A percentile compares a stretch with the other conserved stretches of the same genome.
phyloP scores from a whole-genome alignment of 495 filamentous ascomycete species.

The Achaetomiella virescens region DNA sequence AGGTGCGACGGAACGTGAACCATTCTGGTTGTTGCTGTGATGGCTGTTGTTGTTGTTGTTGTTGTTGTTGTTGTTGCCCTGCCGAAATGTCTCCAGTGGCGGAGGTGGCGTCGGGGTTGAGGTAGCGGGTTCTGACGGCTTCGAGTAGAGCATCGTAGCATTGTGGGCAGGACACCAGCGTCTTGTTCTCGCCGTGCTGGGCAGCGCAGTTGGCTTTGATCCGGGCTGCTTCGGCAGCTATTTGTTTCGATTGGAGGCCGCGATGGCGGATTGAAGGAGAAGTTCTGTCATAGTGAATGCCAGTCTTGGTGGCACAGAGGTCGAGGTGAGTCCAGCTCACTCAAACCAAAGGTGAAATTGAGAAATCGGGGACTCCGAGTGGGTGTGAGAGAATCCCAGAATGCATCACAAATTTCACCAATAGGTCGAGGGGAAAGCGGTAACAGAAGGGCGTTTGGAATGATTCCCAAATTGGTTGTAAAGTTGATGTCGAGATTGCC shows the following conservation, averaged over 20 bases:
- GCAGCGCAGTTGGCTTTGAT: slow-evolving; percentile 21
- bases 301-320: background rate
- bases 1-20: slow-evolving; percentile 35
- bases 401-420: too few species aligned
- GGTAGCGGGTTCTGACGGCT: slow-evolving; percentile 31
- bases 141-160: slow-evolving; percentile 37
- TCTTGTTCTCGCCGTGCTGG: slow-evolving; percentile 17
- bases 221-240: slow-evolving; percentile 11
- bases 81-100: background rate
- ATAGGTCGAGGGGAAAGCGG: too few species aligned
- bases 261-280: slow-evolving; percentile 22
- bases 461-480: too few species aligned
- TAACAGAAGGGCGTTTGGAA: too few species aligned
- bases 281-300: slow-evolving; percentile 14
- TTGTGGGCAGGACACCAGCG: slow-evolving; percentile 31
- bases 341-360: background rate
- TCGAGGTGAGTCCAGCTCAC: background rate
- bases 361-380: background rate
- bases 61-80: slow-evolving; percentile 6
- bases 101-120: slow-evolving; percentile 5
- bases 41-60: slow-evolving; percentile 7
- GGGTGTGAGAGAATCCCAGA: too few species aligned
- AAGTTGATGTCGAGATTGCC: too few species aligned
- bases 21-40: slow-evolving; percentile 30
- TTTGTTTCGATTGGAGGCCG: slow-evolving; percentile 14